Base-by-base conservation (phyloP, 768 basidiomycete genomes). In the Pleurotus citrinopileatus region DNA sequence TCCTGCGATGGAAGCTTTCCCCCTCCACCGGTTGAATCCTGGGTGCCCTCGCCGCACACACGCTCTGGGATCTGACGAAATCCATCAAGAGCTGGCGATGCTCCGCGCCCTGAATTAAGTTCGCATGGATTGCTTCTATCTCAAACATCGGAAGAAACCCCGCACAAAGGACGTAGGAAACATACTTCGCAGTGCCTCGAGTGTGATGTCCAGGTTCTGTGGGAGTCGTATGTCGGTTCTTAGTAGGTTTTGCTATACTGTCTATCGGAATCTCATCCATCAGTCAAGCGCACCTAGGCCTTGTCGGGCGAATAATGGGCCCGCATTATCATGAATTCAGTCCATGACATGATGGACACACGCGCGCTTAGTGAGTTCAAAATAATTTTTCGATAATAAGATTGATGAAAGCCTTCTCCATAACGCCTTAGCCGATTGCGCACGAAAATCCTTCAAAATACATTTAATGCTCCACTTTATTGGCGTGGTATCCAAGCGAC, bases 131-230 rank as follows among this genome's bases (percentile, higher is more conserved):
- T 8, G 34, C 48, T 51, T 51, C 48, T 51, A 37, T 37, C 48
- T 51, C 28, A 12, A 34, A 51, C 29, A 36, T 32, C 20, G 29
- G 29, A 34, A 17, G 23, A 34, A 51, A 51, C 23, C 17, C 29
- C n/a, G 48, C 29, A 47, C 45, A 47, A 47, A 27, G 26, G 20
- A 26, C 45, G 25, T 47, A n/a, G n/a, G 28, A 10, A 36, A 19
- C 48, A 51, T 12, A 36, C 48, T 51, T 51, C 34, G 28, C 34
- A 37, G 48, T 51, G 48, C 48, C 48, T 51, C 48, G 48, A 51
- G 25, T 34, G 5, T 34, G 48, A 34, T 44, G 22, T 5, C 43
- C 20, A 22, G 6, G 43, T 38, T 19, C 29, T 34, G 34, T 51
- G 48, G 34, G 48, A 51, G 37, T 13, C 32, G 25, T 22, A 19